Base-by-base conservation (phyloP, 345 rosid genomes). In the Pistacia atlantica region DNA sequence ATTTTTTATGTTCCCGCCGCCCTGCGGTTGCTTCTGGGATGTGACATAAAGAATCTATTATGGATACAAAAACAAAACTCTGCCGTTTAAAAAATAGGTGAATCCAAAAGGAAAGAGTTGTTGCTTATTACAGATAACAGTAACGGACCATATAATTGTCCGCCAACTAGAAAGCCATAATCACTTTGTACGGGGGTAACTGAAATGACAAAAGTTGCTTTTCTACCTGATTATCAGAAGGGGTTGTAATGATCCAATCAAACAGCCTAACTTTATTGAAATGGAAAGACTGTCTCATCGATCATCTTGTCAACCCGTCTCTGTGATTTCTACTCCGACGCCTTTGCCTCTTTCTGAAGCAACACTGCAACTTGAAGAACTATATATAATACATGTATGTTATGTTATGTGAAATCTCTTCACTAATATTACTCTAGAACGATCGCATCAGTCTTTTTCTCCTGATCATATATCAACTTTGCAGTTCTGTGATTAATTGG, bases 111-210 rank as follows among this genome's bases (percentile, higher is more conserved):
- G 58, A 42, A 42, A 42, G 8, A 1, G 46, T 42, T 42, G 49
- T 71, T 63, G 66, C 49, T 55, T 55, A 49, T 62, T 77, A 20
- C 13, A 62, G 16, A 69, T 62, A 69, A 70, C n/a, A 54, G 16
- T 14, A 54, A 54, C 17, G 20, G 57, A 20, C 55, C 22, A 48
- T 70, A 69, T 28, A 49, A 5, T 63, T 63, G 75, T 77, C 80
- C 67, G 80, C 72, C 80, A 42, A 71, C 69, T 66, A 60, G 20
- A 52, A 58, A 35, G 54, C 73, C 80, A 78, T 18, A 56, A 66
- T 64, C 59, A 55, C 65, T 59, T 60, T 35, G 69, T 66, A 58
- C 33, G 56, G 38, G 18, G 38, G 11, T 54, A 18, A 35, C 17
- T 69, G 69, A 54, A 33, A 49, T 54, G 73, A 67, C 12, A 71